Evolutionary conservation across 2,329 filamentous ascomycete genomes (phyloP).

Genomic region (Sporothrix humicola): DNA sequence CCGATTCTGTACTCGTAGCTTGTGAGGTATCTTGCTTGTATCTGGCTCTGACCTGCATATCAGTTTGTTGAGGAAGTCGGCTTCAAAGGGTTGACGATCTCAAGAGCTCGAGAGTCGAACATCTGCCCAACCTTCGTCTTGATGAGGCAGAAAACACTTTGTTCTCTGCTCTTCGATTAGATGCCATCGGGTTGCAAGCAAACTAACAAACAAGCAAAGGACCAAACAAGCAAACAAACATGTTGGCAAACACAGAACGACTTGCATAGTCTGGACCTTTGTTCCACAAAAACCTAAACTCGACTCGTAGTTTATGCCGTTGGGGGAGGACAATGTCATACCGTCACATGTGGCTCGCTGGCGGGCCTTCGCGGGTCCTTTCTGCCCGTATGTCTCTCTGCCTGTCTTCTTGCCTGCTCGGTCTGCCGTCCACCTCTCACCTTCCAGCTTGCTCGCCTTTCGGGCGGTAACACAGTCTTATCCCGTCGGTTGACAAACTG

Average conservation of each 20-base stretch:
- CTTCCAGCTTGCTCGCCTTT: neutral
- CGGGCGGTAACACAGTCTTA: slow-evolving; percentile 19
- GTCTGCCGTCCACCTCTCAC: too few relatives aligned
- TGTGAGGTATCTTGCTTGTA: neutral
- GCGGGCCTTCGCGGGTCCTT: slow-evolving; percentile 1
- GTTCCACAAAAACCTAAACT: slow-evolving; percentile 13
- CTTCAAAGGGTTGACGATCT: neutral
- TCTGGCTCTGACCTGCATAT: neutral
- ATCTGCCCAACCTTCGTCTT: slow-evolving; percentile 4
- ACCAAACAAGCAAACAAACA: neutral
- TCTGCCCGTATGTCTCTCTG: too few relatives aligned
- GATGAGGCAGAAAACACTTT: neutral
- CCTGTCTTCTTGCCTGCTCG: too few relatives aligned
- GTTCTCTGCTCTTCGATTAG: neutral
- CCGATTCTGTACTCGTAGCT: neutral
- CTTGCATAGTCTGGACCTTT: neutral
- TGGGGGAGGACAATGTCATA: slow-evolving; percentile 25
- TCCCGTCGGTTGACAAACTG: slow-evolving; percentile 7
- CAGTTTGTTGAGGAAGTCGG: neutral
- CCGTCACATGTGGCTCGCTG: slow-evolving; percentile 27
- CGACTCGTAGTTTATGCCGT: slow-evolving; percentile 3
- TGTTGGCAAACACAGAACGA: neutral
- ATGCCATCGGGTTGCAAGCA: neutral
- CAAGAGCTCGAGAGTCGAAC: neutral
- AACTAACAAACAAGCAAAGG: neutral